Conservation (phyloP, 352 stramenopile species). For the Pythium biforme region DNA sequence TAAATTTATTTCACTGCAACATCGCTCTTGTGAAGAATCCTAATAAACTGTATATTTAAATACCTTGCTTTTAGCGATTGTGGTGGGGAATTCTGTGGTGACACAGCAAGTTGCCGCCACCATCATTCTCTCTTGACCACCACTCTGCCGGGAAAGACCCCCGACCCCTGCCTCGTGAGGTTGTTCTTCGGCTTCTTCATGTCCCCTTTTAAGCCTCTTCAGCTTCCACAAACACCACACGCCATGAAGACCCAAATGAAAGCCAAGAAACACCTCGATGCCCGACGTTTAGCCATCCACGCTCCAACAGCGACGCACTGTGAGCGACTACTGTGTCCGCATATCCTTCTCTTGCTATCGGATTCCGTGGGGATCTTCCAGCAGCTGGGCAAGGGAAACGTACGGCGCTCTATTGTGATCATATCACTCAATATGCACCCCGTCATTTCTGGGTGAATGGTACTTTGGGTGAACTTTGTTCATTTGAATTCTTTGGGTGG, state of each 20-base stretch:
- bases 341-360: neutral
- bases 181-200: constrained; percentile 8
- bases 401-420: constrained; percentile 6
- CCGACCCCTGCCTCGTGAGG: neutral
- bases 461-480: constrained; percentile 6
- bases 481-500: constrained; percentile 16
- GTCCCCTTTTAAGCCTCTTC: neutral
- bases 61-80: constrained; percentile 14
- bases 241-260: too few relatives aligned
- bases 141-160: constrained; percentile 31
- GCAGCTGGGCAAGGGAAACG: neutral
- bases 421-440: neutral
- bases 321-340: too few relatives aligned
- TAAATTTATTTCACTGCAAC: constrained; percentile 20
- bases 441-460: constrained; percentile 1
- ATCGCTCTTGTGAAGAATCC: neutral
- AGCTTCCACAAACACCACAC: neutral
- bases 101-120: constrained; percentile 59
- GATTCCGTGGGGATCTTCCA: neutral
- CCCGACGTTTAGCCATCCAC: too few relatives aligned
- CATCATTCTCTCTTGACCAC: constrained; percentile 48
- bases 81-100: constrained; percentile 17
- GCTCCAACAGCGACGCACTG: neutral
- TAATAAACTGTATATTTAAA: constrained; percentile 4
- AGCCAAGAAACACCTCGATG: neutral